phyloP scores from a whole-genome alignment of 345 rosid genomes.

The Citrus glauca region DNA sequence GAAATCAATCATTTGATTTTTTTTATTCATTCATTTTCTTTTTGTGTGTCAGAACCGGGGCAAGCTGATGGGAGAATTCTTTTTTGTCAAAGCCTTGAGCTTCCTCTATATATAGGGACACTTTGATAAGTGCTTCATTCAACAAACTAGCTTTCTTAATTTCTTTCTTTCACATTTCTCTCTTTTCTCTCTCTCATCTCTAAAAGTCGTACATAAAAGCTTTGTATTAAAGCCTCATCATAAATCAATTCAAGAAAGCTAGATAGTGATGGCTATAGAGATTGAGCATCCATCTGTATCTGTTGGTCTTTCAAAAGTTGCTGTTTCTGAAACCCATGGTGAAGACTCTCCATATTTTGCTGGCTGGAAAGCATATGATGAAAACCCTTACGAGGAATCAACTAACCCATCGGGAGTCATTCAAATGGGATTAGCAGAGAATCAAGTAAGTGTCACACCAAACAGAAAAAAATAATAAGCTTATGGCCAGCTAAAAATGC shows the following conservation, averaged over 20 bases:
- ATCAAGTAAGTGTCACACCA: constrained; percentile 81
- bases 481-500: no score
- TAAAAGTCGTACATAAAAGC: neutral
- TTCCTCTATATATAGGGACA: constrained; percentile 36
- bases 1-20: constrained; percentile 38
- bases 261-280: constrained; percentile 49
- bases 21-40: constrained; percentile 15
- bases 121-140: constrained; percentile 34
- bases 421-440: constrained; percentile 97
- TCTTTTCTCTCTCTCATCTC: neutral
- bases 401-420: constrained; percentile 80
- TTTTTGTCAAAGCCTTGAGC: constrained; percentile 22
- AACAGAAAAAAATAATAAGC: no score
- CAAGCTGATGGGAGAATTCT: constrained; percentile 5
- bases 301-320: constrained; percentile 65
- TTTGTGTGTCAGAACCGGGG: neutral
- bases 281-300: constrained; percentile 46
- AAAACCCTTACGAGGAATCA: constrained; percentile 64
- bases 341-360: constrained; percentile 96
- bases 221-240: neutral
- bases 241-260: neutral
- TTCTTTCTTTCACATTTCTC: neutral
- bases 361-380: constrained; percentile 97
- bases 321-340: constrained; percentile 78
- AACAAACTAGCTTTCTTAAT: constrained; percentile 13